Conservation (phyloP, 208 protist species). For the Crithidia acanthocephali region DNA sequence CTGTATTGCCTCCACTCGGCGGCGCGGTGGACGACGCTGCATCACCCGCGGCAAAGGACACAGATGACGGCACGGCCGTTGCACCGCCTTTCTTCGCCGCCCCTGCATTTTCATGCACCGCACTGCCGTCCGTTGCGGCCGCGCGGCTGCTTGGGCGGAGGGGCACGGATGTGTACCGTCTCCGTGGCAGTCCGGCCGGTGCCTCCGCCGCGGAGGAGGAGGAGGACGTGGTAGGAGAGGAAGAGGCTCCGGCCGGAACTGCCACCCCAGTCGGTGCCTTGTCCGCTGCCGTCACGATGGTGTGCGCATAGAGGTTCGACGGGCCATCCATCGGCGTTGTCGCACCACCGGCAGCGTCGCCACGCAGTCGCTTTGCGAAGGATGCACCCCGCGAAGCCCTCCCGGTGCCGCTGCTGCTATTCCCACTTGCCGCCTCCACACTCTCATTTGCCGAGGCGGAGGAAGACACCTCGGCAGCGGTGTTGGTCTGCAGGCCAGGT, state of each 20-base stretch:
- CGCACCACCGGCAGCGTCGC: not conserved
- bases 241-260: not conserved
- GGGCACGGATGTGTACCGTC: constrained; percentile 15
- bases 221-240: not conserved
- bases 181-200: not conserved
- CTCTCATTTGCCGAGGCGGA: not conserved
- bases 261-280: constrained; percentile 38
- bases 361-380: constrained; percentile 3
- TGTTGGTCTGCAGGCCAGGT: not conserved
- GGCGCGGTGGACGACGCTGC: not conserved
- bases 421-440: not conserved
- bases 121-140: too few species aligned
- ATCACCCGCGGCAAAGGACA: constrained; percentile 2
- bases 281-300: constrained; percentile 34
- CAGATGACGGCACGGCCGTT: not conserved
- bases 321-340: constrained; percentile 5
- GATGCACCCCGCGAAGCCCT: constrained; percentile 6
- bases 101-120: too few species aligned
- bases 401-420: not conserved
- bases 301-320: constrained; percentile 43
- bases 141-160: constrained; percentile 13
- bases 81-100: too few species aligned
- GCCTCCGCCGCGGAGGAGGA: not conserved
- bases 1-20: not conserved
- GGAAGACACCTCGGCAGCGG: not conserved